Percentiles rank a stretch among this genome's conserved stretches.
Evolutionary conservation across 306 rosid genomes (phyloP).

Genomic region (Luffa acutangula): DNA sequence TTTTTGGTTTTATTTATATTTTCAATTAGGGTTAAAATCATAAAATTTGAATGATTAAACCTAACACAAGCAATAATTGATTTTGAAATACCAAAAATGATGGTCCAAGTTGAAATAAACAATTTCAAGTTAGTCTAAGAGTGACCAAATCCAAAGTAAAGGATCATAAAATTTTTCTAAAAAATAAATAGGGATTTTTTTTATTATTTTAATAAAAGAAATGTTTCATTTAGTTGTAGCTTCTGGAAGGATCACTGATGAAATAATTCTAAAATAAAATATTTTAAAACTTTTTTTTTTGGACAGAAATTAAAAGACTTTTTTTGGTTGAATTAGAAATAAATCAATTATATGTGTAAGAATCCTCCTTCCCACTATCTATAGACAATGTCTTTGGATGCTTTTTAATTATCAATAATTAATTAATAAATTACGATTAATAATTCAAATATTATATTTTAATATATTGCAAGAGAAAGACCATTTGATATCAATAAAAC

Average conservation of each 20-base stretch:
- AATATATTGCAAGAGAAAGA: not conserved
- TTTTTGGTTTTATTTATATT: not conserved
- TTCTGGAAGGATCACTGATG: not conserved
- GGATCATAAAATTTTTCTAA: not conserved
- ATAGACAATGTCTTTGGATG: not conserved
- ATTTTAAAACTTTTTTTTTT: not conserved
- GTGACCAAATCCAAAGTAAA: not conserved
- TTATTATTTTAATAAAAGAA: not conserved
- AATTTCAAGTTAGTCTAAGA: not conserved
- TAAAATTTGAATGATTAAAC: not conserved
- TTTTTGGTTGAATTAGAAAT: not conserved
- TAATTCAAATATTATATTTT: not conserved
- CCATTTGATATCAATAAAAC: conserved; percentile 10
- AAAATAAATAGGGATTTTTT: not conserved
- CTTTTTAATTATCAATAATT: not conserved
- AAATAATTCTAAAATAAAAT: not conserved
- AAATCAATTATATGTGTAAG: not conserved
- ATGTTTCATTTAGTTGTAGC: not conserved
- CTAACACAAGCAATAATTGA: not conserved
- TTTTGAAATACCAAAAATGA: not conserved
- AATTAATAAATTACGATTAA: not conserved
- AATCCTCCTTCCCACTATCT: conserved; percentile 5
- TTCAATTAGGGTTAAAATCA: not conserved
- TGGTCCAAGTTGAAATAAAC: not conserved
- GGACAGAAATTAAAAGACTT: not conserved